A percentile compares a stretch with the other conserved stretches of the same genome.
These are phyloP conservation scores for Beta vulgaris DNA, from an alignment of 148 eudicot genomes.

Conservation along the genomic window DNA sequence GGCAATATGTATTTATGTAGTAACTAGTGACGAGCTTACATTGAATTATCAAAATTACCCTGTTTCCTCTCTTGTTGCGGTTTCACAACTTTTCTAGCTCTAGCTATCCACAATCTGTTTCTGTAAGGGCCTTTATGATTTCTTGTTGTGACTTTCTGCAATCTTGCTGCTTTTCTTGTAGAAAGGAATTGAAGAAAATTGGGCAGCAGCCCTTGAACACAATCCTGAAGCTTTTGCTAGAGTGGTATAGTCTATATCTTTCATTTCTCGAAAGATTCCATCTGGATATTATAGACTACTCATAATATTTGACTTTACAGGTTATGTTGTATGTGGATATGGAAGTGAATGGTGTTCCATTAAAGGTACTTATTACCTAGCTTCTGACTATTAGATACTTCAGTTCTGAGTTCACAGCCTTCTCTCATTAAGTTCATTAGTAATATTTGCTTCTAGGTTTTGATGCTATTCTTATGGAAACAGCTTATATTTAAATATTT, in stretches of 20 bases:
- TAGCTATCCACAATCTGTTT: background rate
- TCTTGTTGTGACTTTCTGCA: conserved; percentile 9
- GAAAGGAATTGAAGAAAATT: conserved; percentile 98
- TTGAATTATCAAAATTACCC: no score
- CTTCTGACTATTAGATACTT: background rate
- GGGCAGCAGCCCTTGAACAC: conserved; percentile 95
- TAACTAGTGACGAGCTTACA: no score
- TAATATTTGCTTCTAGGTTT: background rate
- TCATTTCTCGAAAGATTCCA: background rate
- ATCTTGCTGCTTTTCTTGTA: conserved; percentile 37
- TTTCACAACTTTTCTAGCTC: conserved; percentile 1
- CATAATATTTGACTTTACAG: conserved; percentile 37
- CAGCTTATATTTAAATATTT: no score
- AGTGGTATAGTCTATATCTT: conserved; percentile 57
- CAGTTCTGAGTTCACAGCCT: conserved; percentile 11
- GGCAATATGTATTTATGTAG: no score
- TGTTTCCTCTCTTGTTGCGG: background rate
- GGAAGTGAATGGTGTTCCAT: conserved; percentile 98
- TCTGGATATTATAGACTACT: background rate
- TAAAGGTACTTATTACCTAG: conserved; percentile 61
- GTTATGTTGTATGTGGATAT: conserved; percentile 98
- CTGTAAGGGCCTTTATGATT: background rate
- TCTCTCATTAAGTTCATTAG: background rate
- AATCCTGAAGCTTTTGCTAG: conserved; percentile 98
- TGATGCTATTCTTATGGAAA: background rate